phyloP scores from a whole-genome alignment of 73 alveolate species.

The Effrenium voratum region DNA sequence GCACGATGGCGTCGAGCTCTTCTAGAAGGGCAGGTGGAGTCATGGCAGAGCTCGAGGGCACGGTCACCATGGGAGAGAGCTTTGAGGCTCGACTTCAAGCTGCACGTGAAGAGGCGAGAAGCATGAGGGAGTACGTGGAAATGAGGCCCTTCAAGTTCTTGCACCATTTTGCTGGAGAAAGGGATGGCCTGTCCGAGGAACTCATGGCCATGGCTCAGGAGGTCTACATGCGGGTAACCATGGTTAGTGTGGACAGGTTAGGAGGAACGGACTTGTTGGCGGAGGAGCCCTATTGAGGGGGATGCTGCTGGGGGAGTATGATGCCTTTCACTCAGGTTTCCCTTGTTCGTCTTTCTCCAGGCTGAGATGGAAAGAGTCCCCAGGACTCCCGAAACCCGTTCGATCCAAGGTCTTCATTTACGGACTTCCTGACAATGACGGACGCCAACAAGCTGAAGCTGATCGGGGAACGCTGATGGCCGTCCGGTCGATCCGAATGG shows the following conservation, averaged over 20 bases:
- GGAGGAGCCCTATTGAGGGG: neutral
- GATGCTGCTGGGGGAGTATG: neutral
- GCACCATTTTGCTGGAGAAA: too few species aligned
- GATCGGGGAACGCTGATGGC: slow-evolving; percentile 20
- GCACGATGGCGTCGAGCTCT: too few species aligned
- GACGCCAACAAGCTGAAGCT: neutral
- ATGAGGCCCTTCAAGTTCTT: too few species aligned
- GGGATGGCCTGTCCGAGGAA: neutral
- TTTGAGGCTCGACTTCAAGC: too few species aligned
- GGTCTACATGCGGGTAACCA: too few species aligned
- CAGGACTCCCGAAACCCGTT: neutral
- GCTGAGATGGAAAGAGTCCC: neutral
- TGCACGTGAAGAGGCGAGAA: too few species aligned
- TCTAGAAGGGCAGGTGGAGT: too few species aligned
- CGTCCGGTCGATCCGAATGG: neutral
- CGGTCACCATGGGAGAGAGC: too few species aligned
- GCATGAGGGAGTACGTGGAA: too few species aligned
- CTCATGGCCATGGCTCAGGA: neutral
- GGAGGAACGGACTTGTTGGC: neutral
- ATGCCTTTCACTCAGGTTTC: neutral
- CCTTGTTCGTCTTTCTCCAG: neutral
- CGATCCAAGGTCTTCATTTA: neutral
- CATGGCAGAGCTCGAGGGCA: too few species aligned
- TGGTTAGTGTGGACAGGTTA: neutral
- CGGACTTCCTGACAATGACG: neutral